Evolutionary conservation across 2,329 filamentous ascomycete species (phyloP).

Genomic region (Fragosphaeria purpurea): DNA sequence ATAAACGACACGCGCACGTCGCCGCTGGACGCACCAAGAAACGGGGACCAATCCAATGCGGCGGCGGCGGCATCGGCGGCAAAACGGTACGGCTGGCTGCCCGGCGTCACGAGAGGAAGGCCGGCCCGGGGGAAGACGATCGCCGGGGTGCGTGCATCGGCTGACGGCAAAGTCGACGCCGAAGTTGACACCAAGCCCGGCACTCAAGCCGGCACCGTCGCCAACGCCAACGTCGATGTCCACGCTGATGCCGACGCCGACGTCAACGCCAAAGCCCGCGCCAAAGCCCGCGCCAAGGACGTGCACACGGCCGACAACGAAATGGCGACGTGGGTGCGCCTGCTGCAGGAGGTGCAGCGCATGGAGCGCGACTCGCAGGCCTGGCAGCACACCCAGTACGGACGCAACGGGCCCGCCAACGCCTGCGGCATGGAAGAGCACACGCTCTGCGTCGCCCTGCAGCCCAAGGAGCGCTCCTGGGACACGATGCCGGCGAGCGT

Average conservation of each 20-base stretch:
- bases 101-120: too few species aligned
- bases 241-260: neutral
- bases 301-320: conserved; percentile 48
- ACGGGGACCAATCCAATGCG: conserved; percentile 17
- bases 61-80: conserved; percentile 15
- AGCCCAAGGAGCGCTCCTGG: conserved; percentile 36
- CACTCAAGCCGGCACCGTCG: too few species aligned
- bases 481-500: conserved; percentile 40
- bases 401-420: conserved; percentile 13
- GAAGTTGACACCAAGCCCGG: neutral
- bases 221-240: too few species aligned
- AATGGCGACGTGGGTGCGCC: conserved; percentile 41
- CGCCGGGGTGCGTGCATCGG: too few species aligned
- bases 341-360: conserved; percentile 39
- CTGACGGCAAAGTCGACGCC: neutral
- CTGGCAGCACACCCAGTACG: conserved; percentile 31
- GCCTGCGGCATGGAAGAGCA: conserved; percentile 20
- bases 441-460: conserved; percentile 35
- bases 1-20: conserved; percentile 3
- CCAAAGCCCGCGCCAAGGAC: conserved; percentile 12
- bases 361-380: conserved; percentile 38
- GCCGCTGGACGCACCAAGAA: neutral
- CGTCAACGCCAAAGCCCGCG: neutral
- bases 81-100: conserved; percentile 8
- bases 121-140: too few species aligned